Percentiles rank a stretch among this genome's conserved stretches.
phyloP scores from a whole-genome alignment of 2,329 filamentous ascomycete species.

The Fusarium circinatum region DNA sequence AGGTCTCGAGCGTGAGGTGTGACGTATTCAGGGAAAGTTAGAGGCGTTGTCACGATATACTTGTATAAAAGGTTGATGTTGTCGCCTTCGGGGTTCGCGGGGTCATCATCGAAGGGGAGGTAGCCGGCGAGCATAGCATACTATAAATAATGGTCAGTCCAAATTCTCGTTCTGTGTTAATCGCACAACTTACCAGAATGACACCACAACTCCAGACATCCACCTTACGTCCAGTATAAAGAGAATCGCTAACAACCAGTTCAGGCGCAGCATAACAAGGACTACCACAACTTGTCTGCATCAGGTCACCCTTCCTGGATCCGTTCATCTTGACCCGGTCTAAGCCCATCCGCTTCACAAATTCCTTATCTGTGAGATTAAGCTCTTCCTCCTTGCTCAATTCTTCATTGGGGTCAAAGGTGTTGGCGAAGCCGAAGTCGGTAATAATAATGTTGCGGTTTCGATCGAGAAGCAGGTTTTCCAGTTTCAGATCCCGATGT shows the following conservation, averaged over 20 bases:
- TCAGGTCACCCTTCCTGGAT: conserved; percentile 87
- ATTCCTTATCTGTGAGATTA: conserved; percentile 86
- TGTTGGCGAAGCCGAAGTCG: conserved; percentile 99
- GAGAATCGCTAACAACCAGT: conserved; percentile 93
- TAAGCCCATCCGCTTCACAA: conserved; percentile 85
- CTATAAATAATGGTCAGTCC: conserved; percentile 58
- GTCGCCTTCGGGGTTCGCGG: conserved; percentile 96
- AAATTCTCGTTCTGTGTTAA: background rate
- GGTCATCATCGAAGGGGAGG: conserved; percentile 96
- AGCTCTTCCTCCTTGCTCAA: conserved; percentile 90
- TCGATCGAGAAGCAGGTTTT: conserved; percentile 93
- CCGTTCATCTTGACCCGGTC: conserved; percentile 82
- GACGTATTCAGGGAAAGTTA: conserved; percentile 99
- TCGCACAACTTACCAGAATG: conserved; percentile 78
- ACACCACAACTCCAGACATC: conserved; percentile 99
- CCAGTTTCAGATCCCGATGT: conserved; percentile 94
- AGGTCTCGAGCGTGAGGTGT: conserved; percentile 95
- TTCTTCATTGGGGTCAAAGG: conserved; percentile 90
- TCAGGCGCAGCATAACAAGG: conserved; percentile 98
- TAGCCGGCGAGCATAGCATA: conserved; percentile 99
- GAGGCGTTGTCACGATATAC: conserved; percentile 96
- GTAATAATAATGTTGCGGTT: conserved; percentile 99
- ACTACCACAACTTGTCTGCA: conserved; percentile 99
- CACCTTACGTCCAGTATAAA: conserved; percentile 97
- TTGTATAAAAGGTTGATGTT: conserved; percentile 99